Percentiles rank a stretch among this genome's conserved stretches.
Evolutionary conservation across 2,329 filamentous ascomycete genomes (phyloP).

Genomic region (Pseudopithomyces chartarum): DNA sequence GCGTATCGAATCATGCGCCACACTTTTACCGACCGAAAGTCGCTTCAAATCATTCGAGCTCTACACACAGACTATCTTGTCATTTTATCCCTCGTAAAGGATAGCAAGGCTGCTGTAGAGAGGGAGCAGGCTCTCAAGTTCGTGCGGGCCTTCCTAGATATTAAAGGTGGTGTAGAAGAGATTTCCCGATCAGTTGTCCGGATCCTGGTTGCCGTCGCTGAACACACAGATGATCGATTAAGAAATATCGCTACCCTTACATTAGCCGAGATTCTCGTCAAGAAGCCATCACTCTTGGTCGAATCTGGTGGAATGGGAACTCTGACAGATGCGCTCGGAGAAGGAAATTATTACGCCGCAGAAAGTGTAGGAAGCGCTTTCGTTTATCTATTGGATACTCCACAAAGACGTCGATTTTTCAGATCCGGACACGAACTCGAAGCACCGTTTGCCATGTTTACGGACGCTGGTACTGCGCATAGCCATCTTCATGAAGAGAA

Average conservation of each 20-base stretch:
- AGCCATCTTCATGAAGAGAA: conserved; percentile 61
- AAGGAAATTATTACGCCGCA: conserved; percentile 89
- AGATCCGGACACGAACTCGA: conserved; percentile 88
- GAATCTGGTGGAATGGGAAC: conserved; percentile 83
- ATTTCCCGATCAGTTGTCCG: conserved; percentile 85
- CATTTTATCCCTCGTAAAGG: conserved; percentile 89
- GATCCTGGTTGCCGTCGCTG: conserved; percentile 87
- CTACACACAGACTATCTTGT: conserved; percentile 93
- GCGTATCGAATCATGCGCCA: conserved; percentile 94
- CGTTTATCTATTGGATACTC: conserved; percentile 85
- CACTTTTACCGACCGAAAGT: conserved; percentile 89
- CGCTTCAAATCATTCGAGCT: conserved; percentile 82
- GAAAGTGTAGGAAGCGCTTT: conserved; percentile 89
- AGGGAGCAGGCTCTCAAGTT: conserved; percentile 97
- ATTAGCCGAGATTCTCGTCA: conserved; percentile 85
- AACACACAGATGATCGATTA: conserved; percentile 82
- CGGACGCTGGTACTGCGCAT: conserved; percentile 69
- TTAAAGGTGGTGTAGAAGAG: conserved; percentile 88
- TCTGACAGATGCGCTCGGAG: conserved; percentile 88
- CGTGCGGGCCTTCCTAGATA: conserved; percentile 90
- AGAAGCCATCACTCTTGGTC: conserved; percentile 80
- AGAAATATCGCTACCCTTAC: conserved; percentile 92
- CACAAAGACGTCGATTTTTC: conserved; percentile 79
- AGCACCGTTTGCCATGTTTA: conserved; percentile 85
- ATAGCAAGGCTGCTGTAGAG: conserved; percentile 95